Base-by-base conservation (phyloP, 768 basidiomycete genomes). In the Serendipita vermifera region DNA sequence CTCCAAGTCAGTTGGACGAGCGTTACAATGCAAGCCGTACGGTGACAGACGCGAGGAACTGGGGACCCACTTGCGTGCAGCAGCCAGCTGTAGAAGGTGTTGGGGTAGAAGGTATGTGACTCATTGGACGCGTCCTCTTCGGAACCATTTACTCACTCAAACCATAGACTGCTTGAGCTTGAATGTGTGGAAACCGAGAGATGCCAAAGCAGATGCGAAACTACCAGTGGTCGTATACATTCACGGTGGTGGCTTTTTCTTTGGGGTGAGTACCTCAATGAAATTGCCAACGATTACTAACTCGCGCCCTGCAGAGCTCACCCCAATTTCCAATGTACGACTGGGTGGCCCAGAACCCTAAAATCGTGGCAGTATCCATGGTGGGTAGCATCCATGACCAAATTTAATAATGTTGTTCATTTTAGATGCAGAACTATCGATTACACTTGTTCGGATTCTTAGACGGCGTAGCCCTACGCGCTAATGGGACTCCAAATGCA, bases 241-340 rank as follows among this genome's bases (percentile, higher is more conserved):
- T 11, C 62, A 73, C 70, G 73, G 75, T 13, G 74, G 74, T 13
- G 74, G 74, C 9, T 72, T 72, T 53, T 72, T 66, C 57, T 59
- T 61, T 33, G 64, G 64, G 2, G 71, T 74, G 56, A 29, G 64
- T 56, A 17, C 26, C 43, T 3, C n/a, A 15, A 4, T 46, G 2
- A 7, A 26, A 15, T 20, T 53, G 5, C 31, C 55, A 32, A 9
- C 4, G 13, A 27, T 40, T 20, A 38, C 31, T 32, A 3, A 32
- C 13, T 3, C 6, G 15, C 11, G 4, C 46, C 46, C 3, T 0
- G n/a, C 27, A 75, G 73, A 68, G 74, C 13, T 70, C 74, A 5
- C 71, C 73, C 66, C 74, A 73, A 5, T 76, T 75, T 58, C 75
- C 75, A 1, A 61, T 75, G 59, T 71, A 73, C 58, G 71, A 75